Evolutionary conservation across 106 monocot genomes (phyloP).

Genomic region (Agapanthus africanus): DNA sequence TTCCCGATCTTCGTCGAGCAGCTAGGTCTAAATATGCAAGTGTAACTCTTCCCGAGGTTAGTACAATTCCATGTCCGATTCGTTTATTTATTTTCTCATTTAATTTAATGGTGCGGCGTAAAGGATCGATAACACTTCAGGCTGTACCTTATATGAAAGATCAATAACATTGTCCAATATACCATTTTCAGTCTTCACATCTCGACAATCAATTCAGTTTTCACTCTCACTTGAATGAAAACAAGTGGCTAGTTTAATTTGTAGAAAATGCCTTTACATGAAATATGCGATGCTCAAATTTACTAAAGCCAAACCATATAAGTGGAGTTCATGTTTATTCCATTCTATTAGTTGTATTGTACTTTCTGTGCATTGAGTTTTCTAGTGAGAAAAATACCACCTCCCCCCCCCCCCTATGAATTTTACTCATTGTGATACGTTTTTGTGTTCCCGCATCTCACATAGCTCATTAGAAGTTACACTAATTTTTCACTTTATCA

Average conservation of each 20-base stretch:
- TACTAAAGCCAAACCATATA: background rate
- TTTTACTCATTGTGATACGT: too few relatives aligned
- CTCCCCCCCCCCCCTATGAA: too few relatives aligned
- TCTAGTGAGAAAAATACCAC: too few relatives aligned
- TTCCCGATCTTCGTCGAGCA: slow-evolving; percentile 82
- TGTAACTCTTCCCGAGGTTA: slow-evolving; percentile 63
- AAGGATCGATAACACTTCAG: too few relatives aligned
- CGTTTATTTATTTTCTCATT: background rate
- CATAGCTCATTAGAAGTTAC: background rate
- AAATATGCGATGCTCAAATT: background rate
- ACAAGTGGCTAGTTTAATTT: too few relatives aligned
- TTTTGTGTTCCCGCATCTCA: too few relatives aligned
- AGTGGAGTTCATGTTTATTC: too few relatives aligned
- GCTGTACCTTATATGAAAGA: too few relatives aligned
- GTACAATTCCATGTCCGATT: slow-evolving; percentile 16
- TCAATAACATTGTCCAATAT: too few relatives aligned
- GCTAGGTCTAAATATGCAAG: slow-evolving; percentile 83
- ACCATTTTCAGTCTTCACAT: too few relatives aligned
- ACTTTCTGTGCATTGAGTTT: background rate
- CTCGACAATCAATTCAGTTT: background rate
- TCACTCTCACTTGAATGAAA: background rate
- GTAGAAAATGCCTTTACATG: background rate
- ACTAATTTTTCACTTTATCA: slow-evolving; percentile 12
- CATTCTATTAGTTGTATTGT: background rate
- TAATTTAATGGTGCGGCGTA: background rate